phyloP scores from a whole-genome alignment of 2,329 filamentous ascomycete species.

The Coniochaeta prunicola region DNA sequence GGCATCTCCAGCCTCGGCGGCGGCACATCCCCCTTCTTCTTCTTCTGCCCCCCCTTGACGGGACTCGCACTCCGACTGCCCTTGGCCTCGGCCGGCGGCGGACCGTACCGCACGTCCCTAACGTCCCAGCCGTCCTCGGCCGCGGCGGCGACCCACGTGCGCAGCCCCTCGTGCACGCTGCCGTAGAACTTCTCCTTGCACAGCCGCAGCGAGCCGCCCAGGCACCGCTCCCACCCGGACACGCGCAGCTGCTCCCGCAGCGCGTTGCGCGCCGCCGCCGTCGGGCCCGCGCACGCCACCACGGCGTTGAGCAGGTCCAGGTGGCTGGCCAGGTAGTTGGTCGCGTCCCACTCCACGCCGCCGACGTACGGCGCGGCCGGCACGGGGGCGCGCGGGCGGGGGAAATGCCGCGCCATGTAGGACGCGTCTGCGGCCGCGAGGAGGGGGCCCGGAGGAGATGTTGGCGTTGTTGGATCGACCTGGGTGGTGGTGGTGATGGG shows the following conservation, averaged over 20 bases:
- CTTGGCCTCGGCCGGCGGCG: conserved; percentile 36
- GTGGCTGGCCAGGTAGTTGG: conserved; percentile 89
- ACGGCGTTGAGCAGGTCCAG: conserved; percentile 90
- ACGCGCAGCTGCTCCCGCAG: conserved; percentile 72
- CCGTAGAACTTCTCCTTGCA: conserved; percentile 99
- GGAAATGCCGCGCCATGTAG: conserved; percentile 69
- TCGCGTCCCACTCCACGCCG: conserved; percentile 97
- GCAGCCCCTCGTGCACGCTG: conserved; percentile 79
- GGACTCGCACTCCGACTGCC: conserved; percentile 34
- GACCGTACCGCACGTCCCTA: conserved; percentile 70
- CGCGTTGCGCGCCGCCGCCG: conserved; percentile 63
- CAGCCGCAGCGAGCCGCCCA: conserved; percentile 75
- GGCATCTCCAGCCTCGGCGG: conserved; percentile 57
- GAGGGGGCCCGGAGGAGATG: neutral
- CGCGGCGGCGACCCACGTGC: conserved; percentile 85
- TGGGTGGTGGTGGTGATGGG: conserved; percentile 2
- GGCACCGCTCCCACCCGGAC: conserved; percentile 85
- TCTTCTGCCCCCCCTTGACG: conserved; percentile 20
- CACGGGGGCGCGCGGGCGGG: conserved; percentile 78
- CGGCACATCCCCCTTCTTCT: conserved; percentile 44
- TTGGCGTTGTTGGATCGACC: conserved; percentile 3
- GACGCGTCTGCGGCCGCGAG: conserved; percentile 9
- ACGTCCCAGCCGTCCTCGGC: conserved; percentile 84
- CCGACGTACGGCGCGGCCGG: conserved; percentile 94
- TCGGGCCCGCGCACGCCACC: conserved; percentile 68